phyloP scores from a whole-genome alignment of 2,329 filamentous ascomycete genomes.

The Ceratocystis destructans region DNA sequence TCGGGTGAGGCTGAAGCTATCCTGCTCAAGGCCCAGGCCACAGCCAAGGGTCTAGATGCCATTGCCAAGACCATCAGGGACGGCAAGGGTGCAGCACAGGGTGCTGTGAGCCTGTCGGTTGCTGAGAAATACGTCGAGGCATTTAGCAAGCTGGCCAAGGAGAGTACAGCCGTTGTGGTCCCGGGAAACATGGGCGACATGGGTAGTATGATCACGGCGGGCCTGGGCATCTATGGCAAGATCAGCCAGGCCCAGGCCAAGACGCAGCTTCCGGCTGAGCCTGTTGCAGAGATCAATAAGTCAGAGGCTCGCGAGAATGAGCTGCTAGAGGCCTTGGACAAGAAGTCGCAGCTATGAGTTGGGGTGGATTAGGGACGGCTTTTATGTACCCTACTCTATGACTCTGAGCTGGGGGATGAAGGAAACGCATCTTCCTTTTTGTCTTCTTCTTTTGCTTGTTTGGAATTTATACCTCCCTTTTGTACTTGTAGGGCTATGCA shows the following conservation, averaged over 20 bases:
- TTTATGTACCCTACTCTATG: not conserved
- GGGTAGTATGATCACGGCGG: constrained; percentile 89
- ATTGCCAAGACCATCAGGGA: constrained; percentile 63
- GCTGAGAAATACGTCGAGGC: constrained; percentile 98
- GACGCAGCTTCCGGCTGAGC: constrained; percentile 26
- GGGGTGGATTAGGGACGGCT: constrained; percentile 16
- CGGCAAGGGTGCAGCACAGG: constrained; percentile 62
- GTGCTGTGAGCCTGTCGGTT: constrained; percentile 72
- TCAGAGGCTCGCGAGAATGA: constrained; percentile 27
- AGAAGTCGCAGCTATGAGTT: constrained; percentile 21
- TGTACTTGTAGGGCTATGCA: not conserved
- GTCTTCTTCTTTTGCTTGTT: not conserved
- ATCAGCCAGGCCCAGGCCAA: constrained; percentile 66
- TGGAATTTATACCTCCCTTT: not conserved
- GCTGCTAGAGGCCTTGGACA: constrained; percentile 31
- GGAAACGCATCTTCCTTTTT: not conserved
- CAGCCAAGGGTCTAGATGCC: constrained; percentile 74
- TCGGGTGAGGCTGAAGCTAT: constrained; percentile 92
- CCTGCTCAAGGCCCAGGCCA: constrained; percentile 68
- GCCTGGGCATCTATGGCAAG: constrained; percentile 89
- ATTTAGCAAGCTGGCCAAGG: constrained; percentile 81
- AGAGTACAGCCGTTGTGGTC: constrained; percentile 89
- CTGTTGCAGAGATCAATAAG: constrained; percentile 13
- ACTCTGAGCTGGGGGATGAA: not conserved
- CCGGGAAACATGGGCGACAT: constrained; percentile 96